These are phyloP conservation scores for Coprinopsis strossmayeri DNA, from an alignment of 768 basidiomycete species.

Conservation along the genomic window DNA sequence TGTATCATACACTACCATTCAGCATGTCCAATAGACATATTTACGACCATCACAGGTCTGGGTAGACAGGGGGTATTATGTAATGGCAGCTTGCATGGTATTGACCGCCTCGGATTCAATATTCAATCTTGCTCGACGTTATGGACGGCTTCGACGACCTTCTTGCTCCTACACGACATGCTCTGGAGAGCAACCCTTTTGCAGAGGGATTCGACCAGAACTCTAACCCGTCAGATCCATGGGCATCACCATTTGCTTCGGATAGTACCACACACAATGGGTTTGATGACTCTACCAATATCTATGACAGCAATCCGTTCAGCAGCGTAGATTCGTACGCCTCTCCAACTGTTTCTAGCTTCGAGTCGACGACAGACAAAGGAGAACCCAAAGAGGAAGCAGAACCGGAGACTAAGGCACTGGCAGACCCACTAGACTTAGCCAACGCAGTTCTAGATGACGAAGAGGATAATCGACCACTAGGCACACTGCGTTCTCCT, in stretches of 20 bases:
- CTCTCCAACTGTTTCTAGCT: not conserved
- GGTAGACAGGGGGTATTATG: not conserved
- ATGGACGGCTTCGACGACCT: constrained; percentile 83
- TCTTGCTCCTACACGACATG: constrained; percentile 50
- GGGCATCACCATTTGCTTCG: constrained; percentile 53
- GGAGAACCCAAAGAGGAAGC: constrained; percentile 4
- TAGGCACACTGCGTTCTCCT: constrained; percentile 29
- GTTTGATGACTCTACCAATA: constrained; percentile 16
- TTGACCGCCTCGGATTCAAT: too few species aligned
- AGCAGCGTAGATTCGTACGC: constrained; percentile 7
- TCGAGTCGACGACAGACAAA: constrained; percentile 4
- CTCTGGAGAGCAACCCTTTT: constrained; percentile 72
- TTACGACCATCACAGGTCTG: not conserved
- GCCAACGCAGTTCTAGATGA: constrained; percentile 22
- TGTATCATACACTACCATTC: too few species aligned
- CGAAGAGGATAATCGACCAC: constrained; percentile 28
- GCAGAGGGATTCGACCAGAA: constrained; percentile 59
- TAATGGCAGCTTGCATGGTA: too few species aligned
- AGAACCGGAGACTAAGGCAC: constrained; percentile 14
- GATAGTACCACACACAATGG: constrained; percentile 24
- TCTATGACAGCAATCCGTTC: constrained; percentile 15
- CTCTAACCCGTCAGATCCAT: constrained; percentile 69
- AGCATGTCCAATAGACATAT: not conserved
- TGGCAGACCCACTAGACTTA: constrained; percentile 30
- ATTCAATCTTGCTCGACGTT: too few species aligned